phyloP scores from a whole-genome alignment of 208 protist species.

The Crithidia bombi region DNA sequence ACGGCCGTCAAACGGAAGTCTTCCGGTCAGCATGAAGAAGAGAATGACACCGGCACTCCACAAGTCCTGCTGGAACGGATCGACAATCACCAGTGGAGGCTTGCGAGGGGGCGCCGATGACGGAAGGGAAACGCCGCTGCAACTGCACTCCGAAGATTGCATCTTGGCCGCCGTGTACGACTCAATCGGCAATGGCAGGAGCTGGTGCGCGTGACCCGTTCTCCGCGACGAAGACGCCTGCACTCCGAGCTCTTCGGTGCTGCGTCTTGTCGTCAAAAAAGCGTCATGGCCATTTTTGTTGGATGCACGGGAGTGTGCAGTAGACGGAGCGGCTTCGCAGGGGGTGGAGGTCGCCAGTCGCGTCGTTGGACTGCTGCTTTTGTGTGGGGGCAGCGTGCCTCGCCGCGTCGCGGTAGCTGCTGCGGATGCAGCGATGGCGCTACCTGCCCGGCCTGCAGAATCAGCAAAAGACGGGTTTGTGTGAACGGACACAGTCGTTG shows the following conservation, averaged over 20 bases:
- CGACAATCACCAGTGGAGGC: slow-evolving; percentile 43
- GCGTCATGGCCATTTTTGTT: neutral
- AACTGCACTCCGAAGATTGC: neutral
- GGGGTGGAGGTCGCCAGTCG: neutral
- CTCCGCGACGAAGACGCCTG: slow-evolving; percentile 10
- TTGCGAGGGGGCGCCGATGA: slow-evolving; percentile 12
- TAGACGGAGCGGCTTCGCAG: neutral
- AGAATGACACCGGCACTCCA: slow-evolving; percentile 93
- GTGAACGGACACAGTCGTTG: slow-evolving; percentile 20
- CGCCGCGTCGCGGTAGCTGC: neutral
- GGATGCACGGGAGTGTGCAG: neutral
- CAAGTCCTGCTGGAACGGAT: slow-evolving; percentile 89
- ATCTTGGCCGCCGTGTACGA: neutral
- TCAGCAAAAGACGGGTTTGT: slow-evolving; percentile 18
- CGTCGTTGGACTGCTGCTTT: neutral
- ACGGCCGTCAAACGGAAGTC: slow-evolving; percentile 95
- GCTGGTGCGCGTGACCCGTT: neutral
- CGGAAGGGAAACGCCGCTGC: neutral
- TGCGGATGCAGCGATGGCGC: neutral
- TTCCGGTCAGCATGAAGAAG: slow-evolving; percentile 96
- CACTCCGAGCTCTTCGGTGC: slow-evolving; percentile 10
- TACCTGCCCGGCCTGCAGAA: neutral
- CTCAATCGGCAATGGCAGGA: neutral
- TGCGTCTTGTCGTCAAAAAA: slow-evolving; percentile 11
- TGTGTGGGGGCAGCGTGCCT: slow-evolving; percentile 1